Conservation (phyloP, 2,329 filamentous ascomycete species). For the Penicillium occitanis region DNA sequence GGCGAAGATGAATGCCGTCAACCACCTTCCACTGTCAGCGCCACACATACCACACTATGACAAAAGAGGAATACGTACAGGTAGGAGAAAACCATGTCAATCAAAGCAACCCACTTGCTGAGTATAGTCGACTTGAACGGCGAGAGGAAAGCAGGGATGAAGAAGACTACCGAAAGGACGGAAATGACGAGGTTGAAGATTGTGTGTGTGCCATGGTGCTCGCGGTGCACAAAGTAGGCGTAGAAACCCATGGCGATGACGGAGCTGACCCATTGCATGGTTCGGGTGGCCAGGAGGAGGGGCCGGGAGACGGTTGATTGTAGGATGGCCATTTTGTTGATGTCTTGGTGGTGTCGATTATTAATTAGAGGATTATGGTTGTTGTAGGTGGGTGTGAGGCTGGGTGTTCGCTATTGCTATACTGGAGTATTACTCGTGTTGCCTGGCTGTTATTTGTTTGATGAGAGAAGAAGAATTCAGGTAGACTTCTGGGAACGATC, state of each 20-base stretch:
- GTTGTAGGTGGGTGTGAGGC: background rate
- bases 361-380: too few species aligned
- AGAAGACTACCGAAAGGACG: slow-evolving; percentile 41
- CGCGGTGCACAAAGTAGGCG: slow-evolving; percentile 40
- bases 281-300: slow-evolving; percentile 32
- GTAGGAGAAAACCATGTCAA: slow-evolving; percentile 50
- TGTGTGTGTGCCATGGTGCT: slow-evolving; percentile 34
- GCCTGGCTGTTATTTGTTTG: background rate
- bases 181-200: slow-evolving; percentile 45
- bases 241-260: slow-evolving; percentile 46
- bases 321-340: slow-evolving; percentile 2
- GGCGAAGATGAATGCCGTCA: slow-evolving; percentile 51
- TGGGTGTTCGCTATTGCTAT: background rate
- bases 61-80: slow-evolving; percentile 34
- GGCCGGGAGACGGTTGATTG: slow-evolving; percentile 25
- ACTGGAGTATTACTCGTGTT: background rate
- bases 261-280: slow-evolving; percentile 41
- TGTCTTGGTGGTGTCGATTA: background rate
- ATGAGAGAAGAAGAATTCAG: background rate
- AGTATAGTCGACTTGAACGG: slow-evolving; percentile 40
- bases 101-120: slow-evolving; percentile 39
- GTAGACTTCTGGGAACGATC: background rate
- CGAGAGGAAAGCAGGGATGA: slow-evolving; percentile 44
- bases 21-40: slow-evolving; percentile 36
- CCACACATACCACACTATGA: slow-evolving; percentile 14